phyloP scores from a whole-genome alignment of 108 stramenopile genomes.

The Cyclotella distinguenda region DNA sequence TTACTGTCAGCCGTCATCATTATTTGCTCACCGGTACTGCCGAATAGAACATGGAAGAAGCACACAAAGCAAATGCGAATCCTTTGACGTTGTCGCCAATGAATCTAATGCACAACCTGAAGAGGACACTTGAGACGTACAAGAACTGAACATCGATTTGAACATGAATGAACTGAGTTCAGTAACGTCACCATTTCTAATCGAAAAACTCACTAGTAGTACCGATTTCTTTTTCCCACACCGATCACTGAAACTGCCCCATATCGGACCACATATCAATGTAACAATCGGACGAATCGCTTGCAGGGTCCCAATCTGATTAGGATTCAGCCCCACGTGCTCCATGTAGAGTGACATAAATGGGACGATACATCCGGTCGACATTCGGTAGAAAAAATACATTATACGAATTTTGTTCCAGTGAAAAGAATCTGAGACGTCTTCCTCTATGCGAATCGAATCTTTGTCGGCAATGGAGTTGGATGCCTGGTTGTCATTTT shows the following conservation, averaged over 20 bases:
- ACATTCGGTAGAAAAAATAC: constrained; percentile 40
- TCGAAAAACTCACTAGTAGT: constrained; percentile 25
- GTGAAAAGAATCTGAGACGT: too few relatives aligned
- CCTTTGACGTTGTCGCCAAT: constrained; percentile 5
- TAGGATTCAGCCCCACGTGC: constrained; percentile 17
- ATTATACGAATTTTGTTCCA: constrained; percentile 24
- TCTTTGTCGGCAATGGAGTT: too few relatives aligned
- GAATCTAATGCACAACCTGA: constrained; percentile 15
- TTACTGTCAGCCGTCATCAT: neutral
- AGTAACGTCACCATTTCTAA: neutral
- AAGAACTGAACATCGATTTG: constrained; percentile 2
- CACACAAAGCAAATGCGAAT: constrained; percentile 25
- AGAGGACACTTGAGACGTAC: constrained; percentile 18
- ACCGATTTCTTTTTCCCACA: constrained; percentile 27
- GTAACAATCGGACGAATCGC: constrained; percentile 39
- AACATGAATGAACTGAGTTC: neutral
- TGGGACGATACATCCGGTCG: constrained; percentile 30
- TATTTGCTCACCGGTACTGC: constrained; percentile 20
- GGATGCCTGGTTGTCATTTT: too few relatives aligned
- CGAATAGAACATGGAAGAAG: constrained; percentile 35
- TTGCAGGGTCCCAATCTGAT: constrained; percentile 34
- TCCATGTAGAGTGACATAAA: constrained; percentile 46
- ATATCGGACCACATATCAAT: constrained; percentile 30
- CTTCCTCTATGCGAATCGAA: too few relatives aligned
- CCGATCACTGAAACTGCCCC: constrained; percentile 34